phyloP scores from a whole-genome alignment of 371 early-diverging fungal genomes.

The Mucor piriformis region DNA sequence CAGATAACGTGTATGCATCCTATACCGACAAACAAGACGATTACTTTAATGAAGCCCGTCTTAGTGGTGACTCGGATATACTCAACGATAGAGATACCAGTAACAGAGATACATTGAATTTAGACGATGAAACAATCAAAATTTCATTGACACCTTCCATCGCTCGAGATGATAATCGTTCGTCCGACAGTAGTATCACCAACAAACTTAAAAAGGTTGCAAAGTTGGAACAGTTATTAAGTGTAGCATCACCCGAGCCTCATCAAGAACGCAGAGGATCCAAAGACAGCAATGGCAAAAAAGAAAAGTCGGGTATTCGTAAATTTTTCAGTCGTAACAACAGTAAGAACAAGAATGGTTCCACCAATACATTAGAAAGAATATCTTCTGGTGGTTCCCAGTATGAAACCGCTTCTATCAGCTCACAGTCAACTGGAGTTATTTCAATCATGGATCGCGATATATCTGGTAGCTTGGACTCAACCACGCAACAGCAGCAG shows the following conservation, averaged over 20 bases:
- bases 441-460: conserved; percentile 20
- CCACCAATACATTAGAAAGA: conserved; percentile 12
- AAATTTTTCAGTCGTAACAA: conserved; percentile 45
- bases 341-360: conserved; percentile 36
- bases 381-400: conserved; percentile 8
- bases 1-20: not conserved
- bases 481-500: conserved; percentile 3
- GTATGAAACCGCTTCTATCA: conserved; percentile 41
- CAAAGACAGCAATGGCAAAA: conserved; percentile 27
- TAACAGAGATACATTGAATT: conserved; percentile 8
- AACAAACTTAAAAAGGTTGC: conserved; percentile 37
- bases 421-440: conserved; percentile 40
- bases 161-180: conserved; percentile 35
- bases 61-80: conserved; percentile 24
- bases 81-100: conserved; percentile 13
- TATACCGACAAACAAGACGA: not conserved
- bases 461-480: conserved; percentile 36
- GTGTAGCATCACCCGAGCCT: conserved; percentile 2
- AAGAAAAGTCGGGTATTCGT: conserved; percentile 42
- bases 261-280: conserved; percentile 5
- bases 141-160: conserved; percentile 52
- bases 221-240: conserved; percentile 27
- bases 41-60: not conserved
- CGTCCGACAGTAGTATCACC: conserved; percentile 12
- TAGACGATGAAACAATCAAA: conserved; percentile 50